phyloP scores from a whole-genome alignment of 345 rosid genomes.

The Anastatica hierochuntica region DNA sequence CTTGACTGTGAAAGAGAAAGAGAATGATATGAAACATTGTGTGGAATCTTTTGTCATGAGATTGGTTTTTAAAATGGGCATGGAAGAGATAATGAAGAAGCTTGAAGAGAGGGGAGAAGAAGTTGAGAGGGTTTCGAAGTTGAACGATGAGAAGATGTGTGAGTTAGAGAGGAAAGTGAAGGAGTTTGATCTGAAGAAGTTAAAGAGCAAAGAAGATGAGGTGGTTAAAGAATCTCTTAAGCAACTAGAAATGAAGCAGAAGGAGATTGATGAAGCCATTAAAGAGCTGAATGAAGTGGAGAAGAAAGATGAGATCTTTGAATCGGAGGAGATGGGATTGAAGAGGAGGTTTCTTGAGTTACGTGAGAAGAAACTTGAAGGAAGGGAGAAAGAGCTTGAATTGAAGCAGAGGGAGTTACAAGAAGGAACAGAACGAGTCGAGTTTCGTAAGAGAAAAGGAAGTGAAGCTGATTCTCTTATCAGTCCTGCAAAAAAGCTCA shows the following conservation, averaged over 20 bases:
- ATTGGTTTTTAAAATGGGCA: background rate
- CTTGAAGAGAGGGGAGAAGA: no score
- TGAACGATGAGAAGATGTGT: background rate
- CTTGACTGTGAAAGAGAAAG: background rate
- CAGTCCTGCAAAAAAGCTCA: background rate
- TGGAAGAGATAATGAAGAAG: background rate
- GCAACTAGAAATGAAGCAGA: slow-evolving; percentile 9
- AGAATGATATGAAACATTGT: background rate
- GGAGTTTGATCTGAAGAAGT: slow-evolving; percentile 5
- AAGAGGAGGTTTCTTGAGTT: background rate
- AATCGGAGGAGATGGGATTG: background rate
- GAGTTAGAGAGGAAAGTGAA: background rate
- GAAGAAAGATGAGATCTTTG: slow-evolving; percentile 2
- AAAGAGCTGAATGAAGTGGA: background rate
- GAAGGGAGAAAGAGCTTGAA: background rate
- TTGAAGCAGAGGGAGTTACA: background rate
- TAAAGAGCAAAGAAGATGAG: background rate
- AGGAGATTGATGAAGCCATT: background rate
- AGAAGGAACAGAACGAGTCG: no score
- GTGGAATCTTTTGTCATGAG: background rate
- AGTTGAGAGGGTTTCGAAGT: slow-evolving; percentile 1
- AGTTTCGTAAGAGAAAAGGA: background rate
- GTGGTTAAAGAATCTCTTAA: background rate
- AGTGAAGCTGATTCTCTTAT: background rate
- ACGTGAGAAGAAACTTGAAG: slow-evolving; percentile 1